A percentile compares a stretch with the other conserved stretches of the same genome.
Conservation (phyloP, 176 grass and related monocot species). For the Rhynchospora breviuscula region DNA sequence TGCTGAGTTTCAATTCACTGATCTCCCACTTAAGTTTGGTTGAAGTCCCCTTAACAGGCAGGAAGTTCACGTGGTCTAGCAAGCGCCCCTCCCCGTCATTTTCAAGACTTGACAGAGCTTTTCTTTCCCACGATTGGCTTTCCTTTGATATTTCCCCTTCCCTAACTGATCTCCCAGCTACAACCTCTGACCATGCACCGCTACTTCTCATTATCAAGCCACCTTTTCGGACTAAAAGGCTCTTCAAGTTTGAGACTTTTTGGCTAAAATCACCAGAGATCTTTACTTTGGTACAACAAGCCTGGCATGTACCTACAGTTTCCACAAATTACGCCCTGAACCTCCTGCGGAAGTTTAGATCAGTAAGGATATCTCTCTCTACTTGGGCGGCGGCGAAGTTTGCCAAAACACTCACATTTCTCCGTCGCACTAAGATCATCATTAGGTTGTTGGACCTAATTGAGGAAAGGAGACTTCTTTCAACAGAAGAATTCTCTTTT, state of each 20-base stretch:
- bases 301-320: too few relatives aligned
- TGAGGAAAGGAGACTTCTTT: too few relatives aligned
- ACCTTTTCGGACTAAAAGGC: neutral
- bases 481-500: too few relatives aligned
- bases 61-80: neutral
- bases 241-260: neutral
- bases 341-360: neutral
- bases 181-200: neutral
- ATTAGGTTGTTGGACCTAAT: too few relatives aligned
- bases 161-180: neutral
- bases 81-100: neutral
- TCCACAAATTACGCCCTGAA: neutral
- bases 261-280: neutral
- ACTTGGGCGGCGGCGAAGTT: neutral
- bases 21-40: neutral
- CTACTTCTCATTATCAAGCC: neutral
- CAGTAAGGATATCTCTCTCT: neutral
- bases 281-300: neutral
- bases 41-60: neutral
- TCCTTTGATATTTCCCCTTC: neutral
- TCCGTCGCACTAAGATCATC: too few relatives aligned
- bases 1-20: neutral
- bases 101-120: neutral
- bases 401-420: neutral
- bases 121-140: neutral